A percentile compares a stretch with the other conserved stretches of the same genome.
These are phyloP conservation scores for Metschnikowia bowlesiae DNA, from an alignment of 805 yeast genomes.

Conservation along the genomic window DNA sequence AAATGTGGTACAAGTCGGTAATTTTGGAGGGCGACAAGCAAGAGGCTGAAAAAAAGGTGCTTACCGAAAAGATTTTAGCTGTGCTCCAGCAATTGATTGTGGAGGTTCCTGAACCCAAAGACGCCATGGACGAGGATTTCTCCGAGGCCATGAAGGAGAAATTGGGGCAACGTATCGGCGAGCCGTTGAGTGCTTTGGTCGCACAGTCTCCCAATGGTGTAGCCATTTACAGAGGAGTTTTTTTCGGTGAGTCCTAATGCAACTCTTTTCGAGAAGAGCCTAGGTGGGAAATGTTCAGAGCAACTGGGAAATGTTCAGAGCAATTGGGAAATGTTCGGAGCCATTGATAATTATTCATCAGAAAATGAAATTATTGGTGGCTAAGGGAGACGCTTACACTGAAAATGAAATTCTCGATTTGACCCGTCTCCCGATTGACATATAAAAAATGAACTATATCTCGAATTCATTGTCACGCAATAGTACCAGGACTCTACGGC, in stretches of 20 bases:
- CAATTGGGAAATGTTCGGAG: no score
- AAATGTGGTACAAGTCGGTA: conserved; percentile 70
- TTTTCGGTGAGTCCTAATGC: conserved; percentile 55
- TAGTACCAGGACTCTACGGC: no score
- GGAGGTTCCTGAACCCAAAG: conserved; percentile 20
- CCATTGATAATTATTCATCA: no score
- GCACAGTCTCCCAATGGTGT: conserved; percentile 44
- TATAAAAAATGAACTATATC: no score
- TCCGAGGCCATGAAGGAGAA: conserved; percentile 34
- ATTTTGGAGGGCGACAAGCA: conserved; percentile 40
- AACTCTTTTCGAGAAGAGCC: no score
- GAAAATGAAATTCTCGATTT: no score
- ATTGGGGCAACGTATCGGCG: conserved; percentile 59
- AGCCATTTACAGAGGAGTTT: conserved; percentile 57
- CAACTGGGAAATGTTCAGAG: no score
- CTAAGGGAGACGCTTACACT: no score
- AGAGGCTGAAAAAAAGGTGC: conserved; percentile 41
- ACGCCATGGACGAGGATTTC: conserved; percentile 32
- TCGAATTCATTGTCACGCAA: no score
- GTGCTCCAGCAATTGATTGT: conserved; percentile 49
- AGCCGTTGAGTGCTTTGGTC: conserved; percentile 47
- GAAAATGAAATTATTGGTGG: no score
- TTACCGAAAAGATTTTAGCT: conserved; percentile 48
- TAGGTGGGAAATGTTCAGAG: no score
- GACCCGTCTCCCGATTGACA: no score